Evolutionary conservation across 2,329 filamentous ascomycete species (phyloP).

Genomic region (Elsinoe australis): DNA sequence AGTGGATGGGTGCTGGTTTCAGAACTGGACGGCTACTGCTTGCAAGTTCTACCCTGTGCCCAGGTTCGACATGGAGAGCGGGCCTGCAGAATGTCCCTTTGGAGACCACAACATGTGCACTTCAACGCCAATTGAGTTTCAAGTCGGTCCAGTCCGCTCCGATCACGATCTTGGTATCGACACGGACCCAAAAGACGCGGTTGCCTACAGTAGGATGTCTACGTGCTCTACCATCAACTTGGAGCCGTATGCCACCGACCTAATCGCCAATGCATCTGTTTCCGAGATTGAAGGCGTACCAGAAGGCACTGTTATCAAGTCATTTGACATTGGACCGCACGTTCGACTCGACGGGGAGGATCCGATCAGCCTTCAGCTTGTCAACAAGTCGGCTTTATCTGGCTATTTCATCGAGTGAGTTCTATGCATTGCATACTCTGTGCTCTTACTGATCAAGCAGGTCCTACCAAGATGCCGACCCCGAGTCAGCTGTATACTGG

Average conservation of each 20-base stretch:
- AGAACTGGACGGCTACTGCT: conserved; percentile 1
- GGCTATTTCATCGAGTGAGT: conserved; percentile 15
- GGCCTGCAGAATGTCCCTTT: conserved; percentile 4
- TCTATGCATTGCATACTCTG: background rate
- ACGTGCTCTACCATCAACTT: conserved; percentile 10
- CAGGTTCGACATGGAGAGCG: conserved; percentile 1
- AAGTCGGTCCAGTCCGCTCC: conserved; percentile 8
- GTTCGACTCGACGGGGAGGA: background rate
- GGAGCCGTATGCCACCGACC: background rate
- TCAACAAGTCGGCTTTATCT: conserved; percentile 13
- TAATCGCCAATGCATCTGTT: background rate
- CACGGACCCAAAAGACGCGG: conserved; percentile 4
- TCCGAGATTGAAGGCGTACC: background rate
- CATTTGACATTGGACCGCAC: conserved; percentile 2
- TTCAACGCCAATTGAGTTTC: background rate
- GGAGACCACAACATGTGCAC: background rate
- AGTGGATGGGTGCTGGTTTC: conserved; percentile 8
- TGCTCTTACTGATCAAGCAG: background rate
- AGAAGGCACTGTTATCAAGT: background rate
- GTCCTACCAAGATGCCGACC: conserved; percentile 11
- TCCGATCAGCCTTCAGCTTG: background rate
- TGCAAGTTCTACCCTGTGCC: conserved; percentile 15
- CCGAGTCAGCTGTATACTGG: conserved; percentile 4
- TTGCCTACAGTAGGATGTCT: background rate
- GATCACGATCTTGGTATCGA: conserved; percentile 14